Evolutionary conservation across 2,329 filamentous ascomycete species (phyloP).

Genomic region (Arachnopeziza araneosa): DNA sequence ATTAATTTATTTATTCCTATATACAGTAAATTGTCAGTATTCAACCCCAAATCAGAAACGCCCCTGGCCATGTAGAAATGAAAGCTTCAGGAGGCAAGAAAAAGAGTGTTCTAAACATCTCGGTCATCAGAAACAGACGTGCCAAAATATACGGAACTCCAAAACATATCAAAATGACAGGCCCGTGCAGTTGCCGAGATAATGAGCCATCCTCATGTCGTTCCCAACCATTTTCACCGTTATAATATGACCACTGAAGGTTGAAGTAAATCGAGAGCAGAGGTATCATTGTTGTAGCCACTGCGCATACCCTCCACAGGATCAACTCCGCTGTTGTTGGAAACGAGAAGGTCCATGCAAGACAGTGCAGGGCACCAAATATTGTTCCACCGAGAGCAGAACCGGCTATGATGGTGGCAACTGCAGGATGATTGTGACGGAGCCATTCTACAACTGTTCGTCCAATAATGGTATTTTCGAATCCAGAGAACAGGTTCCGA

Average conservation of each 20-base stretch:
- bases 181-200: neutral
- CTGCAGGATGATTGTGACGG: neutral
- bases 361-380: neutral
- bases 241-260: neutral
- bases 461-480: neutral
- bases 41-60: neutral
- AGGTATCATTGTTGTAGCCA: neutral
- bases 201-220: neutral
- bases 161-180: neutral
- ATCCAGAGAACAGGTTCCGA: neutral
- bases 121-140: constrained; percentile 4
- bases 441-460: neutral
- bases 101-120: constrained; percentile 6
- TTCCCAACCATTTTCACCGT: neutral
- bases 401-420: neutral
- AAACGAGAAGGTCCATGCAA: neutral
- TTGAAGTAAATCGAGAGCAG: neutral
- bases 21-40: neutral
- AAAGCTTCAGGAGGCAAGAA: constrained; percentile 7
- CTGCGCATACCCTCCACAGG: neutral
- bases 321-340: neutral
- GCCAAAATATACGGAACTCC: constrained; percentile 1
- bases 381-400: neutral
- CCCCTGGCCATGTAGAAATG: constrained; percentile 4
- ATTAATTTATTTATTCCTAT: neutral